A percentile compares a stretch with the other conserved stretches of the same genome.
phyloP scores from a whole-genome alignment of 2,329 filamentous ascomycete species.

The Exophiala xenobiotica region DNA sequence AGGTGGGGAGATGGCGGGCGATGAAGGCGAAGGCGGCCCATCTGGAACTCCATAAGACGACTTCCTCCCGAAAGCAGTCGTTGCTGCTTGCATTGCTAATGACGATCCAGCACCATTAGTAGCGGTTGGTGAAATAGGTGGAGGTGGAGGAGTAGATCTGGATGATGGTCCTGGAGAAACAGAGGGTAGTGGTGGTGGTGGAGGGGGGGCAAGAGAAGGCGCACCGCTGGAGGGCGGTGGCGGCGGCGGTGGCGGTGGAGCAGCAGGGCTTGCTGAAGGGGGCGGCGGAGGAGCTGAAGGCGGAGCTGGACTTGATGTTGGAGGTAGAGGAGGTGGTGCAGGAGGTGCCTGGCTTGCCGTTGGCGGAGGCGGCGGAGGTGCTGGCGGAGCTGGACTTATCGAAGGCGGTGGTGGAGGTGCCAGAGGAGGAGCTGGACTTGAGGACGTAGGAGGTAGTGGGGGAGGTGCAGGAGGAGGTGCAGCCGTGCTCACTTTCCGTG shows the following conservation, averaged over 20 bases:
- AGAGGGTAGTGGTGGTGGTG: slow-evolving; percentile 51
- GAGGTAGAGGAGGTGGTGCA: slow-evolving; percentile 47
- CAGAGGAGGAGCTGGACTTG: slow-evolving; percentile 41
- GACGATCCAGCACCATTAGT: slow-evolving; percentile 39
- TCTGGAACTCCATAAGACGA: slow-evolving; percentile 37
- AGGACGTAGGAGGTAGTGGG: slow-evolving; percentile 43
- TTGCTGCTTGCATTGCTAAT: slow-evolving; percentile 59
- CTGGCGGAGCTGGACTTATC: slow-evolving; percentile 46
- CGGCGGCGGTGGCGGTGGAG: slow-evolving; percentile 43
- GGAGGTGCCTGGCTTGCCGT: slow-evolving; percentile 45
- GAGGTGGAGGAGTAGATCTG: slow-evolving; percentile 40
- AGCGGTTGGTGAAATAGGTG: slow-evolving; percentile 40
- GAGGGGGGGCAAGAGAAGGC: slow-evolving; percentile 32
- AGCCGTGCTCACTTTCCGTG: slow-evolving; percentile 48
- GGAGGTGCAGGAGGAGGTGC: slow-evolving; percentile 51
- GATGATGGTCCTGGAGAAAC: slow-evolving; percentile 50
- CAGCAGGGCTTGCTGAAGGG: slow-evolving; percentile 44
- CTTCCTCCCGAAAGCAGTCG: slow-evolving; percentile 54
- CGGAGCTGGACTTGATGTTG: slow-evolving; percentile 46
- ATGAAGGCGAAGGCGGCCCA: slow-evolving; percentile 44
- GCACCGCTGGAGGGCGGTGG: slow-evolving; percentile 37
- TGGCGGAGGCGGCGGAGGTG: slow-evolving; percentile 44
- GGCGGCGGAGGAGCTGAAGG: slow-evolving; percentile 43
- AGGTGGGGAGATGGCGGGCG: slow-evolving; percentile 39
- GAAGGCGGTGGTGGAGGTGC: slow-evolving; percentile 41